phyloP scores from a whole-genome alignment of 768 basidiomycete genomes.

The Rhodosporidiobolus sp. region DNA sequence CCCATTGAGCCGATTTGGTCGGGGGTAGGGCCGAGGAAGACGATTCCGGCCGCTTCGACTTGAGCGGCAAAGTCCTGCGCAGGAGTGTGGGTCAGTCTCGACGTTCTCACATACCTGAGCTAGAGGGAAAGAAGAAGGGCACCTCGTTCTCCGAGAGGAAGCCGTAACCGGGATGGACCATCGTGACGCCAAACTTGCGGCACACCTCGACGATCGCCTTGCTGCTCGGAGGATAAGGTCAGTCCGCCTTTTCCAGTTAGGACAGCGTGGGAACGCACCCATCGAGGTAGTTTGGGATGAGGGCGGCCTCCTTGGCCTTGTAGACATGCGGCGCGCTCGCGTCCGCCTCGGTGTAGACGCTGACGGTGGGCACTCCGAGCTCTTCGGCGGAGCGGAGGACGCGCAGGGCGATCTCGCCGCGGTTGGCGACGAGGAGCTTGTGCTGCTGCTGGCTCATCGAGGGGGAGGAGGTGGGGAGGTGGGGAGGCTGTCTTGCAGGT shows the following conservation, averaged over 20 bases:
- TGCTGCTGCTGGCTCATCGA: no score
- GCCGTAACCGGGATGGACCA: constrained; percentile 47
- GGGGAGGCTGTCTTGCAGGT: no score
- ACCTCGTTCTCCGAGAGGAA: constrained; percentile 42
- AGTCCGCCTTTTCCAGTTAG: no score
- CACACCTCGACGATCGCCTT: constrained; percentile 40
- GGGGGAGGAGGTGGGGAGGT: no score
- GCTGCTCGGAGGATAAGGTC: neutral
- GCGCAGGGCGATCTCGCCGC: constrained; percentile 69
- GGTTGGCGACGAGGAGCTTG: constrained; percentile 60
- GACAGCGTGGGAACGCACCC: neutral
- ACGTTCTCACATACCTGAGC: neutral
- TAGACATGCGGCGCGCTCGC: constrained; percentile 60
- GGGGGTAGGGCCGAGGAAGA: constrained; percentile 26
- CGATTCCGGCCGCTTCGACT: constrained; percentile 12
- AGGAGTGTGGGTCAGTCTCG: neutral
- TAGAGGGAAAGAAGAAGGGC: neutral
- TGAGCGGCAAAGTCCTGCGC: constrained; percentile 18
- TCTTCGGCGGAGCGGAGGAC: constrained; percentile 60
- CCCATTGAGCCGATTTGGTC: constrained; percentile 22
- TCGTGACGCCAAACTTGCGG: neutral
- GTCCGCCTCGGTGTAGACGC: constrained; percentile 62
- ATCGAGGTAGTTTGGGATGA: constrained; percentile 50
- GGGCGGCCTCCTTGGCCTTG: constrained; percentile 50
- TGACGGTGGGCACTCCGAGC: constrained; percentile 58